phyloP scores from a whole-genome alignment of 306 rosid species.

The Gastrolobium bilobum region DNA sequence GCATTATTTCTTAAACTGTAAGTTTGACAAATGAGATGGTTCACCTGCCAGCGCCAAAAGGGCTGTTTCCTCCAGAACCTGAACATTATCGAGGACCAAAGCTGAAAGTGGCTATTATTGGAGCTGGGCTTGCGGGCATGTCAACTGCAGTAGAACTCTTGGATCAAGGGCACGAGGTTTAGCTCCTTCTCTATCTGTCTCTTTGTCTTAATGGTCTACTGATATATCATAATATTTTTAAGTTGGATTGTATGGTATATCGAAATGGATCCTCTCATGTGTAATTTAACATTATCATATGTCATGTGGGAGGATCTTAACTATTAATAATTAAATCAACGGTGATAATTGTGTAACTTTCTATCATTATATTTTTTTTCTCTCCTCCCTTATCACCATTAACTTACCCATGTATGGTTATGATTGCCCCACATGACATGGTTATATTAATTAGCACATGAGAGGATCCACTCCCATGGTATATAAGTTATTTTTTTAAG shows the following conservation, averaged over 20 bases:
- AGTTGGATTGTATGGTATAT: constrained; percentile 30
- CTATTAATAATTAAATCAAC: too few species aligned
- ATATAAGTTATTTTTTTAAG: not conserved
- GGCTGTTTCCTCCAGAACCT: constrained; percentile 96
- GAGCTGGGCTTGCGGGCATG: constrained; percentile 99
- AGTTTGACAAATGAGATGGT: constrained; percentile 48
- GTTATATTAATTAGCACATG: too few species aligned
- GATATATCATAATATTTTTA: constrained; percentile 7
- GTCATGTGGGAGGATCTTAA: too few species aligned
- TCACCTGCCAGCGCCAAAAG: constrained; percentile 84
- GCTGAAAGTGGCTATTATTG: constrained; percentile 95
- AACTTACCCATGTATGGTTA: too few species aligned
- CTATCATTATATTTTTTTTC: too few species aligned
- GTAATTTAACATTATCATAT: too few species aligned
- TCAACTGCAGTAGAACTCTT: constrained; percentile 97
- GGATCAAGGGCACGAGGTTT: constrained; percentile 99
- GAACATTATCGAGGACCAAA: constrained; percentile 92
- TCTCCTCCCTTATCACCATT: too few species aligned
- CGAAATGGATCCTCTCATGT: too few species aligned
- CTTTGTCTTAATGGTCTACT: not conserved
- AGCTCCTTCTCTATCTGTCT: constrained; percentile 36
- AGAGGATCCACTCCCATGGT: too few species aligned
- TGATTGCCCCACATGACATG: too few species aligned
- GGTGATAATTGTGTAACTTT: too few species aligned
- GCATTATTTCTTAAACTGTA: constrained; percentile 16